A percentile compares a stretch with the other conserved stretches of the same genome.
phyloP scores from a whole-genome alignment of 108 stramenopile species.

The Schizochytrium sp. region DNA sequence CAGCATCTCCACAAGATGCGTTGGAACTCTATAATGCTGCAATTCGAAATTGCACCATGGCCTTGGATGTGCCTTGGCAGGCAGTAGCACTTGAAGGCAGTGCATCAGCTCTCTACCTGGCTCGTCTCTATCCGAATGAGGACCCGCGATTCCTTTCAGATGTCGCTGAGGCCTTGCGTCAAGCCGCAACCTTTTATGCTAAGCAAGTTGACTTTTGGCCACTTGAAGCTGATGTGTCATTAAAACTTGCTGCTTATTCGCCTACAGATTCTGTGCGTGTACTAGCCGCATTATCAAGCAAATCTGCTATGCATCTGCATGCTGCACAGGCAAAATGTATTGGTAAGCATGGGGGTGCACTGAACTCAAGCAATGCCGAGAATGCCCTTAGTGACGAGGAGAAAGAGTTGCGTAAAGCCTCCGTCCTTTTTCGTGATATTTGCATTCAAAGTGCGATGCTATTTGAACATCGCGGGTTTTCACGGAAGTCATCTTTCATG shows the following conservation, averaged over 20 bases:
- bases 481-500: slow-evolving; percentile 51
- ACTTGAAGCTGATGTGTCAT: slow-evolving; percentile 30
- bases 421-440: slow-evolving; percentile 6
- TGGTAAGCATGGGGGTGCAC: neutral
- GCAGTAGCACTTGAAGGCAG: slow-evolving; percentile 49
- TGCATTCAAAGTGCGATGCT: slow-evolving; percentile 38
- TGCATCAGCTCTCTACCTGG: slow-evolving; percentile 30
- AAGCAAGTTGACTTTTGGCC: neutral
- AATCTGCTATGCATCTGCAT: neutral
- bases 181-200: slow-evolving; percentile 24
- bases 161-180: neutral
- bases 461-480: neutral
- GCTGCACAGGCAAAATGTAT: slow-evolving; percentile 21
- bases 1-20: slow-evolving; percentile 54
- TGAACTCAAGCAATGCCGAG: neutral
- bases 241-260: slow-evolving; percentile 16
- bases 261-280: slow-evolving; percentile 1
- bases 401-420: neutral
- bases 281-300: neutral
- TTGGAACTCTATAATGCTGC: slow-evolving; percentile 16
- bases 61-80: neutral
- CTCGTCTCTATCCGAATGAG: neutral
- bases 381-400: neutral
- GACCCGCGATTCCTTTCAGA: neutral
- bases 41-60: neutral